Percentiles rank a stretch among this genome's conserved stretches.
Evolutionary conservation across 768 basidiomycete genomes (phyloP).

Genomic region (Tylopilus sp.): DNA sequence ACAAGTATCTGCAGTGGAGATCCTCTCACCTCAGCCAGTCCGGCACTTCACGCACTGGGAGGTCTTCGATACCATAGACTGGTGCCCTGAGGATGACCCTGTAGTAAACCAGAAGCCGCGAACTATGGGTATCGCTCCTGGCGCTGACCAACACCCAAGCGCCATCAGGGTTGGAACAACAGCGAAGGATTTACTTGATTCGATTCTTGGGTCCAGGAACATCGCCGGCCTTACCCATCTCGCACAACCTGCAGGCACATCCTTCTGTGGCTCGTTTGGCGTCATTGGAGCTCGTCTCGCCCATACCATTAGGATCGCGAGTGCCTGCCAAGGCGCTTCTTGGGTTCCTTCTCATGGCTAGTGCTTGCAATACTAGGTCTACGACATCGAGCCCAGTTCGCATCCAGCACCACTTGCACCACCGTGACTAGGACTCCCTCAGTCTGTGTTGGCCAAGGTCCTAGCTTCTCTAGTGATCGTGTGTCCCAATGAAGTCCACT

Average conservation of each 20-base stretch:
- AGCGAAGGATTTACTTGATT: slow-evolving; percentile 27
- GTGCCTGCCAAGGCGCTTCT: slow-evolving; percentile 14
- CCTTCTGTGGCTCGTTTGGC: slow-evolving; percentile 27
- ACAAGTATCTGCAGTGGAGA: slow-evolving; percentile 1
- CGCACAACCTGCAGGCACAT: slow-evolving; percentile 15
- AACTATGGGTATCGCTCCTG: slow-evolving; percentile 29
- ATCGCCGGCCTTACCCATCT: slow-evolving; percentile 1
- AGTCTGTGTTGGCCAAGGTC: not conserved
- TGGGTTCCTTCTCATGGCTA: slow-evolving; percentile 25
- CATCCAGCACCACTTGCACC: not conserved
- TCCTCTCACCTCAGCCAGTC: slow-evolving; percentile 15
- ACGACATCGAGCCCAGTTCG: not conserved
- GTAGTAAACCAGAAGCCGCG: slow-evolving; percentile 28
- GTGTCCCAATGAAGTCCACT: too few relatives aligned
- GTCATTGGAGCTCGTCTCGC: slow-evolving; percentile 21
- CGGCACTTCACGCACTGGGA: slow-evolving; percentile 5
- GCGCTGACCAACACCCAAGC: slow-evolving; percentile 9
- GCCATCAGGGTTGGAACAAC: slow-evolving; percentile 11
- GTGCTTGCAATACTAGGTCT: not conserved
- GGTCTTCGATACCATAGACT: slow-evolving; percentile 17
- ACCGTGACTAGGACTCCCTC: too few relatives aligned
- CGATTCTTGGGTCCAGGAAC: slow-evolving; percentile 20
- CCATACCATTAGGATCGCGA: slow-evolving; percentile 17
- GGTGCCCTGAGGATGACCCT: slow-evolving; percentile 32
- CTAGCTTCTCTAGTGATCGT: not conserved